Conservation (phyloP, 371 early-diverging fungal genomes). For the Coemansia sp. region DNA sequence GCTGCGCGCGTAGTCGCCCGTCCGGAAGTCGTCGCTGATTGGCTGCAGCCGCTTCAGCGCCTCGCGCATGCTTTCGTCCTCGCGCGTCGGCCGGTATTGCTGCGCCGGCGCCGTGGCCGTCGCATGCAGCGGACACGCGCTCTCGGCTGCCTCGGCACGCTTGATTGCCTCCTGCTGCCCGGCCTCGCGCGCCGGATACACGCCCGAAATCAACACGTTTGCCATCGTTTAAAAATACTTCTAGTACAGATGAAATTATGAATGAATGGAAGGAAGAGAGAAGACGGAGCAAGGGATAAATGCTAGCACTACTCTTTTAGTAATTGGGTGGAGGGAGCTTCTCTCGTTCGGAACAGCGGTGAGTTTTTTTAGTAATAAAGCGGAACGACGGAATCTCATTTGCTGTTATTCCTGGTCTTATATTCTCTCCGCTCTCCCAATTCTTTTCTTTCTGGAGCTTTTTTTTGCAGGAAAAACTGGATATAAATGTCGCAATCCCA, state of each 20-base stretch:
- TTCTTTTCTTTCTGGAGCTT: too few species aligned
- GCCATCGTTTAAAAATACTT: conserved; percentile 4
- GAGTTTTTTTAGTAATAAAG: background rate
- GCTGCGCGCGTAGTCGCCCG: conserved; percentile 26
- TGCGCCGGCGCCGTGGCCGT: background rate
- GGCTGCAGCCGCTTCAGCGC: conserved; percentile 25
- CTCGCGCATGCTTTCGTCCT: conserved; percentile 39
- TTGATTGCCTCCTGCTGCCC: background rate
- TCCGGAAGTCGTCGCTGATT: conserved; percentile 19
- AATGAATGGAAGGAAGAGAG: background rate
- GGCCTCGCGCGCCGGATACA: conserved; percentile 16
- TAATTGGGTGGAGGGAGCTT: too few species aligned
- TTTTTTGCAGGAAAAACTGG: too few species aligned
- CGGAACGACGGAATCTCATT: too few species aligned
- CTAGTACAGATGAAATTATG: background rate
- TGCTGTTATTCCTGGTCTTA: too few species aligned
- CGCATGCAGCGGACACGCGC: conserved; percentile 5
- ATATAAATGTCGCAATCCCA: too few species aligned
- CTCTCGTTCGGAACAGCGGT: too few species aligned
- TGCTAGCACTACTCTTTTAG: too few species aligned
- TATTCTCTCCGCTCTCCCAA: too few species aligned
- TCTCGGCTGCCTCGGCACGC: background rate
- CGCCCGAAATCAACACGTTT: conserved; percentile 22
- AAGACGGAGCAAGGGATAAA: background rate
- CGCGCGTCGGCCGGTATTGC: conserved; percentile 20